Base-by-base conservation (phyloP, 352 stramenopile genomes). In the Phytophthora melonis region DNA sequence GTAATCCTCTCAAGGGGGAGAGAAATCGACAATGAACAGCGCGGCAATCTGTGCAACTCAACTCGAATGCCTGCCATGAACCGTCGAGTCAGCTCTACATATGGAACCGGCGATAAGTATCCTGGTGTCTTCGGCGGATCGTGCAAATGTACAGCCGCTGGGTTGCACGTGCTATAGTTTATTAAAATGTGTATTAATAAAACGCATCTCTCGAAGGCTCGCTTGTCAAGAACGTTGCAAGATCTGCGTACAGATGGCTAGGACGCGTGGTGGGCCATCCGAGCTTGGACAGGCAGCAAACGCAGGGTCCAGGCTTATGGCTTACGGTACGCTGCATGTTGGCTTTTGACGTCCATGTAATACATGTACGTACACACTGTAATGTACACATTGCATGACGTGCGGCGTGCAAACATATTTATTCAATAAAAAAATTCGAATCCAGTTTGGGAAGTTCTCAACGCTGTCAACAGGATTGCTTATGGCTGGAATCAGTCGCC, bases 1-100 rank as follows among this genome's bases (percentile, higher is more conserved):
- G 56, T 66, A 66, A 71, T 61, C 47, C 55, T 27, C 45, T 66
- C 57, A 39, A 60, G n/a, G 10, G 4, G 32, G 43, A 72, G 65
- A 61, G 54, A 61, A 66, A 66, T 66, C 43, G 52, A 62, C 19
- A 67, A 62, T 72, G 57, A 72, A 16, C 57, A n/a, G 14, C 34
- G 14, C 45, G 13, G 21, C 18, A 32, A 16, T 13, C 16, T 43
- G 36, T 43, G 36, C 36, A 43, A 4, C 36, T 43, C 36, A 10
- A 18, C 25, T 30, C 34, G 27, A 9, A 58, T n/a, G 11, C 60
- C 36, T 58, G 60, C 14, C 43, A 50, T 21, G 18, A 21, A 21
- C 47, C 25, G 30, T 36, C 43, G 47, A 45, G n/a, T 45, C 45
- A 50, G 60, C 32, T 49, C 27, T 58, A 66, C 56, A 49, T 34